Evolutionary conservation across 495 filamentous ascomycete genomes (phyloP).

Genomic region (Penicillium steckii): DNA sequence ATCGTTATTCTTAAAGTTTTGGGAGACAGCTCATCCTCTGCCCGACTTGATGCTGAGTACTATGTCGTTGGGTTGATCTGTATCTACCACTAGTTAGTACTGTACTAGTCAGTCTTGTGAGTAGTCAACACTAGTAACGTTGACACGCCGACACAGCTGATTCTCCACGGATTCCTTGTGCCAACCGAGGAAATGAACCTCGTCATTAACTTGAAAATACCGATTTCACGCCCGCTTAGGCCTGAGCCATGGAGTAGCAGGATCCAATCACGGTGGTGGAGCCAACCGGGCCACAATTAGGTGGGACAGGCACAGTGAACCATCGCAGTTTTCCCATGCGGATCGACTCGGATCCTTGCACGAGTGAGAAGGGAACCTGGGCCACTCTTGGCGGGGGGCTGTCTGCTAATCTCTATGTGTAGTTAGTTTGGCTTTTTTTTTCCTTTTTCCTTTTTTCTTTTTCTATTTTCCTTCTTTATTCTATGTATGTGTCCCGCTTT

Average conservation of each 20-base stretch:
- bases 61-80: too few species aligned
- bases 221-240: background rate
- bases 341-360: constrained; percentile 32
- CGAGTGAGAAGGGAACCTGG: constrained; percentile 11
- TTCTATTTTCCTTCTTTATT: background rate
- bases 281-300: constrained; percentile 17
- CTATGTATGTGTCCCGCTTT: too few species aligned
- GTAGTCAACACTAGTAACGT: background rate
- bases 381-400: constrained; percentile 3
- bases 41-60: too few species aligned
- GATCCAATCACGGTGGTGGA: constrained; percentile 23
- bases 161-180: background rate
- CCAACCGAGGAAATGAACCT: background rate
- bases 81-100: too few species aligned
- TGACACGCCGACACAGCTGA: background rate
- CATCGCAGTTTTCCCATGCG: constrained; percentile 28
- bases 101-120: too few species aligned
- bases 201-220: background rate
- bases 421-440: background rate
- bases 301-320: constrained; percentile 31
- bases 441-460: background rate
- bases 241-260: background rate
- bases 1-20: too few species aligned
- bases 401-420: constrained; percentile 1
- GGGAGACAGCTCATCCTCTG: too few species aligned